phyloP scores from a whole-genome alignment of 352 stramenopile species.

The Pythium aquatile region DNA sequence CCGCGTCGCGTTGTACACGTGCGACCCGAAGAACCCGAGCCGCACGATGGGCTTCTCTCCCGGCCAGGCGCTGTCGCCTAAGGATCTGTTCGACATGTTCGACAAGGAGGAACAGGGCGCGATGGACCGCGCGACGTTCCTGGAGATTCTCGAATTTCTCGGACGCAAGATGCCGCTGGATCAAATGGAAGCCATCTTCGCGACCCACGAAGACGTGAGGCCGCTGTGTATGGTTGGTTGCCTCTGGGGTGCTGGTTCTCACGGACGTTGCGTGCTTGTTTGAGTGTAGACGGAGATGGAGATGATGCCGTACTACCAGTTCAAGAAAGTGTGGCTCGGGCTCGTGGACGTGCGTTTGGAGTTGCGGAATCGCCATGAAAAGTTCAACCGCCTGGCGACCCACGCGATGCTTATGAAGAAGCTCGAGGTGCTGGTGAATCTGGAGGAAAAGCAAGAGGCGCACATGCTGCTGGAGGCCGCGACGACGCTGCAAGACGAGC shows the following conservation, averaged over 20 bases:
- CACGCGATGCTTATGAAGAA: constrained; percentile 54
- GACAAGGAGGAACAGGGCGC: constrained; percentile 66
- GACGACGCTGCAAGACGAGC: constrained; percentile 49
- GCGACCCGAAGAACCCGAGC: constrained; percentile 74
- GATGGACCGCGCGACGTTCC: constrained; percentile 65
- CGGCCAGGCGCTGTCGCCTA: constrained; percentile 64
- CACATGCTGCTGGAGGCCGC: constrained; percentile 53
- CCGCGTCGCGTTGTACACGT: constrained; percentile 71
- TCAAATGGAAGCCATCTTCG: constrained; percentile 67
- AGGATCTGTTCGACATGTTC: constrained; percentile 84
- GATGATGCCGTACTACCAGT: constrained; percentile 68
- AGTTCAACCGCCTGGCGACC: constrained; percentile 68
- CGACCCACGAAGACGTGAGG: constrained; percentile 64
- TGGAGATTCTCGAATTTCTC: constrained; percentile 67
- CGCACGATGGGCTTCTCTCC: constrained; percentile 68
- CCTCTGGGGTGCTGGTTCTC: too few relatives aligned
- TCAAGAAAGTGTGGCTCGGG: constrained; percentile 70
- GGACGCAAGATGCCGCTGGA: constrained; percentile 60
- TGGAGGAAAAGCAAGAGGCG: constrained; percentile 70
- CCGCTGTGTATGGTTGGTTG: neutral
- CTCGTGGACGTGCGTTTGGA: constrained; percentile 70
- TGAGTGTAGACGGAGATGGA: constrained; percentile 49
- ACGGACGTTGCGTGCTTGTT: neutral
- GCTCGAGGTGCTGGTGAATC: constrained; percentile 53
- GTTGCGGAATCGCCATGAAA: constrained; percentile 52